These are phyloP conservation scores for Aspergillaceae sp. DNA, from an alignment of 2,329 filamentous ascomycete species.

Conservation along the genomic window DNA sequence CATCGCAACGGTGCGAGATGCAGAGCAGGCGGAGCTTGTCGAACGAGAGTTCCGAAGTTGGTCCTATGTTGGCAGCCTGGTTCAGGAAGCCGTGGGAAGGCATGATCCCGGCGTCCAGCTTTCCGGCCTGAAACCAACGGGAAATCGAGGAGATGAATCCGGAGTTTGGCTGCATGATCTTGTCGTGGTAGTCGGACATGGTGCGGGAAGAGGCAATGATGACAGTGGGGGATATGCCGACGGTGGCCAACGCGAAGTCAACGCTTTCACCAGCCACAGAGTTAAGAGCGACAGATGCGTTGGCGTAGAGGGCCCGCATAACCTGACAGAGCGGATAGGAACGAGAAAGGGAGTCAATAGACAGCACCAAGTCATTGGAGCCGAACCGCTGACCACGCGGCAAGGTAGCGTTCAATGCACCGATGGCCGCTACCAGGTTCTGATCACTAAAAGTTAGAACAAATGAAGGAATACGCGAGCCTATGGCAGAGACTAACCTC, in stretches of 20 bases:
- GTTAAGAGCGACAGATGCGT: conserved; percentile 78
- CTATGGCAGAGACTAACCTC: conserved; percentile 32
- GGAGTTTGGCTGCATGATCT: conserved; percentile 51
- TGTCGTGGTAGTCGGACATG: conserved; percentile 57
- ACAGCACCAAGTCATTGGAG: conserved; percentile 71
- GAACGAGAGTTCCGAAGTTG: conserved; percentile 33
- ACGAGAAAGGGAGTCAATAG: conserved; percentile 70
- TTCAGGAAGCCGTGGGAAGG: conserved; percentile 57
- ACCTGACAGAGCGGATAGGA: conserved; percentile 73
- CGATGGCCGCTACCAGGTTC: conserved; percentile 83
- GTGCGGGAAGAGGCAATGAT: conserved; percentile 69
- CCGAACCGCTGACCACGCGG: conserved; percentile 66
- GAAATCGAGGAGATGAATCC: conserved; percentile 58
- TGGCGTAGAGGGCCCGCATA: conserved; percentile 72
- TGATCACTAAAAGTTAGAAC: conserved; percentile 15
- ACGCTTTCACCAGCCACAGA: conserved; percentile 69
- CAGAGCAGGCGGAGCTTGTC: conserved; percentile 75
- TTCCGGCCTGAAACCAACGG: conserved; percentile 63
- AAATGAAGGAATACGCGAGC: neutral
- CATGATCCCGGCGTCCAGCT: conserved; percentile 66
- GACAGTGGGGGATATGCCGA: conserved; percentile 70
- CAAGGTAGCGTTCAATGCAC: conserved; percentile 66
- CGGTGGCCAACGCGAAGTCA: conserved; percentile 64
- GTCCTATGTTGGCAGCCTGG: conserved; percentile 27
- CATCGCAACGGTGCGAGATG: conserved; percentile 63